A percentile compares a stretch with the other conserved stretches of the same genome.
phyloP scores from a whole-genome alignment of 768 basidiomycete species.

The Cyathus striatus region DNA sequence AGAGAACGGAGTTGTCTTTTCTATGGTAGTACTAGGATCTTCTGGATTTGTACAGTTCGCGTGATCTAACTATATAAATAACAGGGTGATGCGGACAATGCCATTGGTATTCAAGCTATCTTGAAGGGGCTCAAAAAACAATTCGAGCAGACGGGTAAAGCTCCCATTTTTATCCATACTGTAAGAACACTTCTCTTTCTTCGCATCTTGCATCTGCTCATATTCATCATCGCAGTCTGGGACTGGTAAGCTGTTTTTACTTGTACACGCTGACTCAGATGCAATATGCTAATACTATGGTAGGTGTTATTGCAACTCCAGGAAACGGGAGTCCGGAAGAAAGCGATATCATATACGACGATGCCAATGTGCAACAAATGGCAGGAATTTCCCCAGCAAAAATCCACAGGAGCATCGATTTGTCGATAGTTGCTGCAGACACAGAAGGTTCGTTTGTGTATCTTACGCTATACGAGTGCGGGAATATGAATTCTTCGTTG shows the following conservation, averaged over 20 bases:
- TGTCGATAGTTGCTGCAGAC: constrained; percentile 40
- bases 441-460: constrained; percentile 30
- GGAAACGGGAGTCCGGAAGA: no score
- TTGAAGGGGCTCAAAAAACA: constrained; percentile 48
- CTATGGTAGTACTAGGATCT: constrained; percentile 10
- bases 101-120: constrained; percentile 36
- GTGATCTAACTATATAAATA: neutral
- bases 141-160: constrained; percentile 31
- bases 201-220: neutral
- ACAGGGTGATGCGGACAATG: constrained; percentile 38
- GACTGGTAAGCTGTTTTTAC: constrained; percentile 34
- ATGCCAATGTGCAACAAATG: constrained; percentile 40
- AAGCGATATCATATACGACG: constrained; percentile 41
- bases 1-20: constrained; percentile 39
- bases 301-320: constrained; percentile 39
- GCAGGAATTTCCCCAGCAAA: constrained; percentile 38
- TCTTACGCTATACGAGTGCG: neutral
- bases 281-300: no score
- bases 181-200: constrained; percentile 28
- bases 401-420: constrained; percentile 47
- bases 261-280: no score
- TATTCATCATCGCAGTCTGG: constrained; percentile 34
- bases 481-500: neutral
- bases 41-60: neutral
- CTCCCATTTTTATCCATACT: constrained; percentile 55